phyloP scores from a whole-genome alignment of 2,329 filamentous ascomycete genomes.

The Colletotrichum sp. region DNA sequence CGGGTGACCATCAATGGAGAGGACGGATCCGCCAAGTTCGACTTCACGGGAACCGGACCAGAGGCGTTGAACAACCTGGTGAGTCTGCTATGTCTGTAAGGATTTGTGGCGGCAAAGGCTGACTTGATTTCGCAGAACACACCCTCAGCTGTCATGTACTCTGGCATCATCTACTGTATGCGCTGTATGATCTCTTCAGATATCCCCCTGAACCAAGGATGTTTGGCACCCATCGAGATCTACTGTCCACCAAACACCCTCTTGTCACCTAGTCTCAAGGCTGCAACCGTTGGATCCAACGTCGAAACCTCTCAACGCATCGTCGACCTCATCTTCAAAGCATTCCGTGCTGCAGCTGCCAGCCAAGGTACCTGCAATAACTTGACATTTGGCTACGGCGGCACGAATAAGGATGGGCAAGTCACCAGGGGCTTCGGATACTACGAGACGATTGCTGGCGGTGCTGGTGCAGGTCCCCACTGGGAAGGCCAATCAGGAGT shows the following conservation, averaged over 20 bases:
- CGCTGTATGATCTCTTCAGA: constrained; percentile 80
- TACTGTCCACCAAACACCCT: constrained; percentile 64
- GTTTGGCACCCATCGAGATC: constrained; percentile 77
- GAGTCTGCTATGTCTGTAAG: background rate
- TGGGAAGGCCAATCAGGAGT: constrained; percentile 36
- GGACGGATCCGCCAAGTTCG: constrained; percentile 71
- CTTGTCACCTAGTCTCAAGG: constrained; percentile 56
- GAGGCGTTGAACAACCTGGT: constrained; percentile 38
- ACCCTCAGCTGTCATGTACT: constrained; percentile 29
- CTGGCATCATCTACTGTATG: constrained; percentile 44
- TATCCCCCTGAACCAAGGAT: constrained; percentile 87
- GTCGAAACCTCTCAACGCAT: constrained; percentile 81
- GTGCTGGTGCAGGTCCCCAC: constrained; percentile 31
- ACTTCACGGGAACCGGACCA: constrained; percentile 54
- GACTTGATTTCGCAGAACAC: background rate
- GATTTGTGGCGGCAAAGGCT: background rate
- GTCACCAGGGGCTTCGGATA: constrained; percentile 51
- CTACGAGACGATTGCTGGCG: constrained; percentile 40
- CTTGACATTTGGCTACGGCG: constrained; percentile 63
- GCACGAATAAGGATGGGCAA: background rate
- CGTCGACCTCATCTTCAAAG: constrained; percentile 83
- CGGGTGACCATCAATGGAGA: constrained; percentile 60
- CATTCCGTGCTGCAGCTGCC: constrained; percentile 80
- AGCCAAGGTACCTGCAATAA: constrained; percentile 47
- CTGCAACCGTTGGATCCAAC: constrained; percentile 83